Conservation (phyloP, 371 early-diverging fungal species). For the Mortierella sp. region DNA sequence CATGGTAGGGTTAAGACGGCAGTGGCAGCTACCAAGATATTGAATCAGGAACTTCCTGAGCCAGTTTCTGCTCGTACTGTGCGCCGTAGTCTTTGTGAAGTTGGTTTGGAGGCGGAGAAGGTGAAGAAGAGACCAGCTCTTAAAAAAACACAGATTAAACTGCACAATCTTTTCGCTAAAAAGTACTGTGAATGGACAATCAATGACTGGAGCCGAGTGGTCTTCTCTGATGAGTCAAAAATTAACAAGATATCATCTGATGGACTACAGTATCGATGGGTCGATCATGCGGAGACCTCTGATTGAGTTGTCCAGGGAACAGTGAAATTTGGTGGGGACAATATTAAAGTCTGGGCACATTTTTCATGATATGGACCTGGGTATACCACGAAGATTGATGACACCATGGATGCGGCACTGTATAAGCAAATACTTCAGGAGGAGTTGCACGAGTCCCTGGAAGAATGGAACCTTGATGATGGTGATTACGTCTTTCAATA, state of each 20-base stretch:
- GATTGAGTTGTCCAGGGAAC: too few species aligned
- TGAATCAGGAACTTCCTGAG: background rate
- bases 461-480: constrained; percentile 8
- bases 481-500: constrained; percentile 44
- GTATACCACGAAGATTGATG: constrained; percentile 35
- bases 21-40: too few species aligned
- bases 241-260: background rate
- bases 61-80: background rate
- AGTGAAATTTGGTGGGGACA: background rate
- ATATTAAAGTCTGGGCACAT: constrained; percentile 17
- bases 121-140: background rate
- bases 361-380: constrained; percentile 28
- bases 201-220: background rate
- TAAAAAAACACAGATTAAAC: background rate
- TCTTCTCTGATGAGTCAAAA: background rate
- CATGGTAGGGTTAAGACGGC: too few species aligned
- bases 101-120: background rate
- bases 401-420: constrained; percentile 31
- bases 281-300: background rate
- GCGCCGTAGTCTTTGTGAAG: background rate
- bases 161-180: background rate
- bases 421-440: constrained; percentile 39
- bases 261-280: background rate
- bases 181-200: background rate
- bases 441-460: constrained; percentile 6